phyloP scores from a whole-genome alignment of 2,329 filamentous ascomycete species.

The Neofusicoccum sp. region DNA sequence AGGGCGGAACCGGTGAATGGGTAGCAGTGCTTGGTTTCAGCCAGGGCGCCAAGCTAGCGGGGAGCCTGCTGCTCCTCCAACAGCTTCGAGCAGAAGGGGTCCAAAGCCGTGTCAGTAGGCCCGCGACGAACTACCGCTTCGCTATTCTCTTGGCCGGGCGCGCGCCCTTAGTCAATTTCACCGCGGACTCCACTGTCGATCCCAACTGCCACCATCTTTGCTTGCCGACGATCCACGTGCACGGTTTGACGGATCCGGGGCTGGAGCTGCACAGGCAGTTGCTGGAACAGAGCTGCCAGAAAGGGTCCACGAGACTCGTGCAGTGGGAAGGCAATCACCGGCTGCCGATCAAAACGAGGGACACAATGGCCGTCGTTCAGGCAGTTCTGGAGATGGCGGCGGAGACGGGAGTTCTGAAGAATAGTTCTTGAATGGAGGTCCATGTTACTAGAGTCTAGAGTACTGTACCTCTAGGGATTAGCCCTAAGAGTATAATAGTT shows the following conservation, averaged over 20 bases:
- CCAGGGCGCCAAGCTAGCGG: conserved; percentile 52
- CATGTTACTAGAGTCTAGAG: no score
- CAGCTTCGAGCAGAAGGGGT: no score
- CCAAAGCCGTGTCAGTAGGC: no score
- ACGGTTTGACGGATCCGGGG: conserved; percentile 64
- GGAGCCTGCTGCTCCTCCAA: conserved; percentile 46
- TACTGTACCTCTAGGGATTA: no score
- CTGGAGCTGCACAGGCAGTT: conserved; percentile 61
- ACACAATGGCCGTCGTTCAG: conserved; percentile 50
- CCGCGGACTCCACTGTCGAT: conserved; percentile 38
- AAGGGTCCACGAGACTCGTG: conserved; percentile 57
- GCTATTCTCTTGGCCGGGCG: conserved; percentile 61
- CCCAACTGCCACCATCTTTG: conserved; percentile 42
- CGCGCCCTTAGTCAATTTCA: conserved; percentile 51
- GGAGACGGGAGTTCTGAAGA: not conserved
- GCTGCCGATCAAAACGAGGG: conserved; percentile 67
- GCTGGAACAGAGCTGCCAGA: conserved; percentile 61
- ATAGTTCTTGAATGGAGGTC: no score
- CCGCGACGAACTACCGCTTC: no score
- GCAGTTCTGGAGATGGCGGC: not conserved
- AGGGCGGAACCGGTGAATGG: conserved; percentile 46
- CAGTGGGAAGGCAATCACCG: conserved; percentile 76
- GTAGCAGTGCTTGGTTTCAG: conserved; percentile 54
- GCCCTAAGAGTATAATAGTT: no score
- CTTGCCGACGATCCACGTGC: conserved; percentile 68